A percentile compares a stretch with the other conserved stretches of the same genome.
phyloP scores from a whole-genome alignment of 2,329 filamentous ascomycete species.

The Sporothrix brunneoviolacea region DNA sequence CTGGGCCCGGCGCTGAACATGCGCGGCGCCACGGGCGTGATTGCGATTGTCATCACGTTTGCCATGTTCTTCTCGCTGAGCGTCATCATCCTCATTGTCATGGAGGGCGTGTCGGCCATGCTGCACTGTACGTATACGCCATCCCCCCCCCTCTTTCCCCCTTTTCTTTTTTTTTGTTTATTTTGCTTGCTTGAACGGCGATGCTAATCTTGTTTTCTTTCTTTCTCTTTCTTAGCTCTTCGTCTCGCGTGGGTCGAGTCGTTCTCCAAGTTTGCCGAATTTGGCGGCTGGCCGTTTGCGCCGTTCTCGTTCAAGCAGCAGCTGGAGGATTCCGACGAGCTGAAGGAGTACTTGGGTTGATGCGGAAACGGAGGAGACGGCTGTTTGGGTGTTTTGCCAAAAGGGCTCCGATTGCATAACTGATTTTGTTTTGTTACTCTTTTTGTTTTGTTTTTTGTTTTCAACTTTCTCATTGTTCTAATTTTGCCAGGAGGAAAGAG shows the following conservation, averaged over 20 bases:
- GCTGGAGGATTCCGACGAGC: conserved; percentile 71
- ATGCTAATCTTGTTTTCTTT: not conserved
- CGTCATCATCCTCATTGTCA: conserved; percentile 67
- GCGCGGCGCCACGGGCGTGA: conserved; percentile 61
- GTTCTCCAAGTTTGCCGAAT: conserved; percentile 95
- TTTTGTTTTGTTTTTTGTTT: conserved; percentile 2
- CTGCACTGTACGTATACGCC: conserved; percentile 62
- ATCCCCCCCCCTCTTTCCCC: not conserved
- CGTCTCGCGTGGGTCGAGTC: conserved; percentile 95
- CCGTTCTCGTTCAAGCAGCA: conserved; percentile 83
- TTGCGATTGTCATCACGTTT: conserved; percentile 78
- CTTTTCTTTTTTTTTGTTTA: not conserved
- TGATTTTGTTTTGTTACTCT: not conserved
- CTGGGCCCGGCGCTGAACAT: conserved; percentile 67
- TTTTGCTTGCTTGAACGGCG: no score
- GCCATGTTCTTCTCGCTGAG: conserved; percentile 84
- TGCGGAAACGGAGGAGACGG: no score
- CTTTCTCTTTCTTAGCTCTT: conserved; percentile 36
- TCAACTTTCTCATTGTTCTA: not conserved
- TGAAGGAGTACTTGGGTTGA: conserved; percentile 49
- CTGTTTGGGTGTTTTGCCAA: no score
- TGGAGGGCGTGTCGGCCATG: conserved; percentile 97
- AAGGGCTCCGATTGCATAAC: conserved; percentile 1
- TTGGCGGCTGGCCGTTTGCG: conserved; percentile 77
- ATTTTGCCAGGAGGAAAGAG: not conserved